phyloP scores from a whole-genome alignment of 371 early-diverging fungal genomes.

The Cokeromyces recurvatus region DNA sequence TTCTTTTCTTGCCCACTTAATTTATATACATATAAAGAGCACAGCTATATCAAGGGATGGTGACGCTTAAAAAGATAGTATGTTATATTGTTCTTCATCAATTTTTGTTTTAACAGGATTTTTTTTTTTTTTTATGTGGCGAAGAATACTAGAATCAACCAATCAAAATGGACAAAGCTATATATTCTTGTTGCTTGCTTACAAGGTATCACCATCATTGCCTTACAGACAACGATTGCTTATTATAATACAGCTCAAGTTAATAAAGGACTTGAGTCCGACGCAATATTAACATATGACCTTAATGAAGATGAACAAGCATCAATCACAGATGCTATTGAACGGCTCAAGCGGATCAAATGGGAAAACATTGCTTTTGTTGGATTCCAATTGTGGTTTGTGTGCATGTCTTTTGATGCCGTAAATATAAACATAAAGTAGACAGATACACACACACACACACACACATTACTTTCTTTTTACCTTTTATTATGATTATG shows the following conservation, averaged over 20 bases:
- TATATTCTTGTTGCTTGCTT: slow-evolving; percentile 32
- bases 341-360: slow-evolving; percentile 32
- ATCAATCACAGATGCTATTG: slow-evolving; percentile 13
- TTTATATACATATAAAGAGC: no score
- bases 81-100: no score
- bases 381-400: slow-evolving; percentile 41
- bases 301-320: slow-evolving; percentile 1
- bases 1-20: no score
- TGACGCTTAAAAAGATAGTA: no score
- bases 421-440: slow-evolving; percentile 18
- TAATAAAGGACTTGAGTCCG: slow-evolving; percentile 7
- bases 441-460: no score
- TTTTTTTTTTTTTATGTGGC: no score
- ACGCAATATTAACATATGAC: not conserved
- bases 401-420: slow-evolving; percentile 45
- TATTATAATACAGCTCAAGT: slow-evolving; percentile 28
- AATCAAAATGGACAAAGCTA: slow-evolving; percentile 33
- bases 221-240: slow-evolving; percentile 32
- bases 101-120: no score
- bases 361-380: slow-evolving; percentile 48
- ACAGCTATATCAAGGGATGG: no score
- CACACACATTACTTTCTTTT: no score
- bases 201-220: slow-evolving; percentile 36
- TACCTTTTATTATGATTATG: no score
- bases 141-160: slow-evolving; percentile 34